Evolutionary conservation across 78 protist genomes (phyloP).

Genomic region (slime mould (Dictyostelium discoideum)): DNA sequence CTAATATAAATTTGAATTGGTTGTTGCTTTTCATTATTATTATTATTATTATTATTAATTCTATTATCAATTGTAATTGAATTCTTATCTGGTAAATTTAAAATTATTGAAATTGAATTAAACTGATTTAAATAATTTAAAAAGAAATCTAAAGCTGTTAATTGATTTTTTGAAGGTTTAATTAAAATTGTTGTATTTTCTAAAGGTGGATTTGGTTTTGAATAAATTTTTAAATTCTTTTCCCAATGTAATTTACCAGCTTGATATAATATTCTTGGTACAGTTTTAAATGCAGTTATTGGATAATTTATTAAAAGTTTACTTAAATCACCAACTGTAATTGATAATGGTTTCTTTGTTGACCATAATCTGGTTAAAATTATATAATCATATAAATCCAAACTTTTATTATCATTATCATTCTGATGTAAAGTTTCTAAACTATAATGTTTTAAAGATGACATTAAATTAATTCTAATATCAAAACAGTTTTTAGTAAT

Average conservation of each 20-base stretch:
- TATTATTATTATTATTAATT: neutral
- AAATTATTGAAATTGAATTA: neutral
- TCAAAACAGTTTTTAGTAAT: slow-evolving; percentile 19
- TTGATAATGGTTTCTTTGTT: neutral
- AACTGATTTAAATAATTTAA: slow-evolving; percentile 10
- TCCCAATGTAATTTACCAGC: slow-evolving; percentile 54
- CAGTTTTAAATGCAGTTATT: slow-evolving; percentile 7
- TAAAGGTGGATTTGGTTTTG: slow-evolving; percentile 64
- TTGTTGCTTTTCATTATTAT: neutral
- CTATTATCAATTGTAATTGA: neutral
- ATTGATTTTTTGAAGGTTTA: slow-evolving; percentile 8
- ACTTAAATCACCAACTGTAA: neutral
- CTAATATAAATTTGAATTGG: slow-evolving; percentile 3
- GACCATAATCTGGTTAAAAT: slow-evolving; percentile 59
- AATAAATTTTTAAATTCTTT: slow-evolving; percentile 20
- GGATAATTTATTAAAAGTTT: slow-evolving; percentile 13
- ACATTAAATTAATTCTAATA: slow-evolving; percentile 47
- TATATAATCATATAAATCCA: slow-evolving; percentile 7
- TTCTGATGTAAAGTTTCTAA: neutral
- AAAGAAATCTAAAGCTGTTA: neutral
- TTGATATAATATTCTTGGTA: slow-evolving; percentile 52
- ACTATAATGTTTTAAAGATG: neutral
- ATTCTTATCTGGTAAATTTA: neutral
- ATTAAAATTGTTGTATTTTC: slow-evolving; percentile 50
- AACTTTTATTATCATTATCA: neutral